Evolutionary conservation across 495 filamentous ascomycete genomes (phyloP), one percentile per base, ranked within the genome.

Genomic region (Massariosphaeria phaeospora): DNA sequence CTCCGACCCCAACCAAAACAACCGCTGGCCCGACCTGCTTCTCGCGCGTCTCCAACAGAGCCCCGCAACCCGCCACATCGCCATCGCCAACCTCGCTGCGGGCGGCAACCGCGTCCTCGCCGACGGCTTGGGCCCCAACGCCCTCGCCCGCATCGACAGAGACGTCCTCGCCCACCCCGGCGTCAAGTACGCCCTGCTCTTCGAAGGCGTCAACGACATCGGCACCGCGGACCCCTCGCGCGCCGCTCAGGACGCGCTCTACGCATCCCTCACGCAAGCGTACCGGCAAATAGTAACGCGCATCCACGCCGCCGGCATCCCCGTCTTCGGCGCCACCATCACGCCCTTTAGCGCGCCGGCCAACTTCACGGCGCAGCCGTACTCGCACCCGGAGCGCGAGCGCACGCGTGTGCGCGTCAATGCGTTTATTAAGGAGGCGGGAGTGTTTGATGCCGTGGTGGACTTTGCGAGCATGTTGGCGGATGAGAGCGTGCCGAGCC

Each of bases 191-290:
- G 79, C 76, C 26, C 75, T 88, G 69, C 75, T 88, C 29, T 88
- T 88, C 67, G 79, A 84, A 67, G 85, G 84, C 17, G 82, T 88
- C 18, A 89, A 88, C 66, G 85, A 88, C 64, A 85, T 85, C 39
- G 83, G 84, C 24, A 68, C 68, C 7, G 78, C 73, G 1, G 71
- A 67, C 20, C 54, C 74, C 0, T 75, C 79, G 53, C 47, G 66
- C 3, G 66, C 62, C 0, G 70, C 72, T 2, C 83, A 85, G 58
- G 67, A 59, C n/a, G 47, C 61, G 8, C 73, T 84, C 34, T 78
- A 70, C 3, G 71, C 74, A 36, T 61, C 68, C 15, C 62, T 88
- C 2, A 76, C 82, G 31, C 67, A 70, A 3, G 78, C 79, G 9
- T 88, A 77, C 62, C 66, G 72, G 52, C 77, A 81, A 41, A 82